A percentile compares a stretch with the other conserved stretches of the same genome.
These are phyloP conservation scores for Ophiobolus disseminans DNA, from an alignment of 2,329 filamentous ascomycete species.

Conservation along the genomic window DNA sequence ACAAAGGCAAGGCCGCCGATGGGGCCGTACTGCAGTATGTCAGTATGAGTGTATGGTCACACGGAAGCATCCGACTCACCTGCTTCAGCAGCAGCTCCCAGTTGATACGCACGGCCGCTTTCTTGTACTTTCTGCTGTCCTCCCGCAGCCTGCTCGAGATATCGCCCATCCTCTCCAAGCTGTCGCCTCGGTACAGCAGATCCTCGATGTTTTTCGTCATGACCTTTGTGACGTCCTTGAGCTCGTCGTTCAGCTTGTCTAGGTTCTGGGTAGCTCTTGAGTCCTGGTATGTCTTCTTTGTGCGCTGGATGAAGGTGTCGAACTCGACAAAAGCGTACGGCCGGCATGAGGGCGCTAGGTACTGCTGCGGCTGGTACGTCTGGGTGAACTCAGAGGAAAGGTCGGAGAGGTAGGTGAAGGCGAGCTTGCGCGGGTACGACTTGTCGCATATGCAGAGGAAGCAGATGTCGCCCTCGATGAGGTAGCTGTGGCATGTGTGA, in stretches of 20 bases:
- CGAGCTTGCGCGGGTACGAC: conserved; percentile 95
- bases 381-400: conserved; percentile 88
- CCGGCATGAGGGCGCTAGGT: conserved; percentile 76
- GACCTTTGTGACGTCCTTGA: conserved; percentile 96
- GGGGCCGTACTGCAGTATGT: conserved; percentile 74
- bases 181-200: conserved; percentile 91
- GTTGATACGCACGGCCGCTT: conserved; percentile 93
- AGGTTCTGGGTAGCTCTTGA: conserved; percentile 89
- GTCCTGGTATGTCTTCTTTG: conserved; percentile 93
- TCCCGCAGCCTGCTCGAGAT: conserved; percentile 86
- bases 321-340: conserved; percentile 98
- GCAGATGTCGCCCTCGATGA: conserved; percentile 81
- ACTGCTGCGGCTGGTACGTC: conserved; percentile 76
- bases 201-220: conserved; percentile 99
- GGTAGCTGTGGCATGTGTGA: conserved; percentile 66
- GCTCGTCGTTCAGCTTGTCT: conserved; percentile 93
- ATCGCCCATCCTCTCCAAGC: conserved; percentile 95
- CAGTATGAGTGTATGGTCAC: conserved; percentile 8
- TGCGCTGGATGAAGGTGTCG: conserved; percentile 93
- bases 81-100: conserved; percentile 97
- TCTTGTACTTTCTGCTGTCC: conserved; percentile 92
- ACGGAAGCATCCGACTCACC: conserved; percentile 51
- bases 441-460: conserved; percentile 94
- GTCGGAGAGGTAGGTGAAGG: conserved; percentile 97
- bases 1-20: conserved; percentile 82